Base-by-base conservation (phyloP, 2,329 filamentous ascomycete genomes). In the Calonectria hongkongensis region DNA sequence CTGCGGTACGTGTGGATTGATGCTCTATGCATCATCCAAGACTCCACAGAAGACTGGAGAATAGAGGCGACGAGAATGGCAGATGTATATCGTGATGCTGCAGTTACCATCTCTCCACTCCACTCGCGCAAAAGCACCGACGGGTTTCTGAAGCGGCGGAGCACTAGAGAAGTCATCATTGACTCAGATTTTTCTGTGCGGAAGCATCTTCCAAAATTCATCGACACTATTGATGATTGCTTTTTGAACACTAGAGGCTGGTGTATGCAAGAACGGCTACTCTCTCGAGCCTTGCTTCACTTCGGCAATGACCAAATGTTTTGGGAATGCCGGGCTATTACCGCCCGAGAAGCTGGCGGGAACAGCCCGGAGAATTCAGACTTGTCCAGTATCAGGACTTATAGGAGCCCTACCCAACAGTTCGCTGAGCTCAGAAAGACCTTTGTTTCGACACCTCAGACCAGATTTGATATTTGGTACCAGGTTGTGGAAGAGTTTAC, bases 1-100 rank as follows among this genome's bases (percentile, higher is more conserved):
- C 33, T 68, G 27, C 51, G 39, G 2, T 68, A 68, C 18, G 12
- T 68, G 3, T 68, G 65, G 65, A 60, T 60, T 18, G 64, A 66
- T 21, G 36, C 64, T 4, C 36, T 66, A 8, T 66, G 64, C 39
- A 66, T 66, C 39, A 68, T 58, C 28, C 66, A 60, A 18, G 54
- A 58, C 21, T 68, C 43, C 3, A 16, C 41, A 18, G 66, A 68
- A 9, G 66, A 68, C 16, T 68, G 66, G 51, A 30, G 33, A 7
- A 30, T 39, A 2, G 66, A 68, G n/a, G 43, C 51, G 7, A 3
- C 51, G 1, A 68, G 50, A 18, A 68, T 68, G 66, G 66, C 66
- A 2, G 10, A 18, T 6, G 18, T 68, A 7, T 68, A 69, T 28
- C 39, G 39, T 18, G 41, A 63, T 10, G 39, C 58, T 25, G 8